These are phyloP conservation scores for Dianthus caryophyllus DNA, from an alignment of 148 eudicot species.

Conservation along the genomic window DNA sequence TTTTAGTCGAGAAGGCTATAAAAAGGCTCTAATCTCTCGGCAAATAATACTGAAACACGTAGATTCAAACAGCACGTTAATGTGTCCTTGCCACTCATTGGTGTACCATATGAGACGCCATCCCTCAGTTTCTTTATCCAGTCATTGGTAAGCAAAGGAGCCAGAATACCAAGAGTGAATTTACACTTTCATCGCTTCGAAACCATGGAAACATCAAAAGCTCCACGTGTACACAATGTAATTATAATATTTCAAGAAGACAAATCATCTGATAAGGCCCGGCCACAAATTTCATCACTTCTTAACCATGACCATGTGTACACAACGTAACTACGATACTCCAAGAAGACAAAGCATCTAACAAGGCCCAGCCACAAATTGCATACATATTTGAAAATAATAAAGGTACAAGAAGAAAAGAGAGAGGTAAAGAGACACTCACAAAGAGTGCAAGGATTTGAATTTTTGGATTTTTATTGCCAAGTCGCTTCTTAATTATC, in stretches of 20 bases:
- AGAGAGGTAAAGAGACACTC: slow-evolving; percentile 30
- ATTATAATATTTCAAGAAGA: background rate
- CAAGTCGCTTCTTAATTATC: slow-evolving; percentile 78
- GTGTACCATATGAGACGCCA: background rate
- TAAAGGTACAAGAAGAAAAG: background rate
- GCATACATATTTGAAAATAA: background rate
- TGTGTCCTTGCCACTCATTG: background rate
- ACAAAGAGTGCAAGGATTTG: slow-evolving; percentile 82
- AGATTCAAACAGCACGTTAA: background rate
- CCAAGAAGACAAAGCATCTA: background rate
- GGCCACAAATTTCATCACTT: background rate
- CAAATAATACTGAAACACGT: background rate
- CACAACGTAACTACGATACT: background rate
- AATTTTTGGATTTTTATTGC: slow-evolving; percentile 62
- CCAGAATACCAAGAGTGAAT: background rate
- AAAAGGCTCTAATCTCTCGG: background rate
- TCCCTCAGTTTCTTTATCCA: background rate
- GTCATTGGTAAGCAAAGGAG: background rate
- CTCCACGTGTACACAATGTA: background rate
- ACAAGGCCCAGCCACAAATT: background rate
- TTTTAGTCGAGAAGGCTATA: background rate
- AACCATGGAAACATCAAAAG: background rate
- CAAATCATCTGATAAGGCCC: background rate
- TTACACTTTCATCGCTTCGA: background rate
- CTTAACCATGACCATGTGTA: background rate